Evolutionary conservation across 202 grass and related monocot species (phyloP), one percentile per base, ranked within the genome.

Genomic region (Bolboschoenoplectus hybrid): DNA sequence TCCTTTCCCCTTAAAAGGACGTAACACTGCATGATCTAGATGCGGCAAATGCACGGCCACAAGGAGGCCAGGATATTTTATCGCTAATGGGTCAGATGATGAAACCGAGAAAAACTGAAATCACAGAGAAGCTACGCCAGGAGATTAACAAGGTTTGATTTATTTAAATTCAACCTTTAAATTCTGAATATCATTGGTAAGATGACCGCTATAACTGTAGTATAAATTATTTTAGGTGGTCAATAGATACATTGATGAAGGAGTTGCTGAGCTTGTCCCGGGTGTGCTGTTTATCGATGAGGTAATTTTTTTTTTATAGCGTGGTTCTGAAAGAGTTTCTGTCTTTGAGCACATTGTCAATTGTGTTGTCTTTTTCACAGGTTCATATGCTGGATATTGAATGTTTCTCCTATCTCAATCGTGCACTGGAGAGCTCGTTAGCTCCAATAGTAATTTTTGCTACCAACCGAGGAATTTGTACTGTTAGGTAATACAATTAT

Each of bases 41-140:
- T 88, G 93, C 92, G 2, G 90, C 97, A 88, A 99, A 99, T 96
- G 93, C 97, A 87, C 91, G 90, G 13, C 97, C 97, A 86, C 97
- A 99, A 92, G 93, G 97, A 85, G 97, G 93, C 5, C 97, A 96
- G 84, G 97, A 99, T 87, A 99, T 99, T 89, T 88, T 94, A 72
- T 99, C 93, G 34, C 90, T 98, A 80, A 98, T 98, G 93, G 97
- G 97, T 1, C 93, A 93, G 83, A 99, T 99, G 92, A 99, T 99
- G 93, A 99, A 91, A 39, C 89, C 93, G 69, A 82, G 92, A 14
- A 99, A 99, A 83, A 99, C 93, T 92, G 97, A 99, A 85, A 94
- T 99, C 74, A 96, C 93, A 6, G 97, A 94, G 58, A 99, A 99
- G 83, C 88, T 99, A 45, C 88, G 97, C 13, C 92, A 96, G 87